These are phyloP conservation scores for Elsinoe necatrix DNA, from an alignment of 2,329 filamentous ascomycete genomes.

Conservation along the genomic window DNA sequence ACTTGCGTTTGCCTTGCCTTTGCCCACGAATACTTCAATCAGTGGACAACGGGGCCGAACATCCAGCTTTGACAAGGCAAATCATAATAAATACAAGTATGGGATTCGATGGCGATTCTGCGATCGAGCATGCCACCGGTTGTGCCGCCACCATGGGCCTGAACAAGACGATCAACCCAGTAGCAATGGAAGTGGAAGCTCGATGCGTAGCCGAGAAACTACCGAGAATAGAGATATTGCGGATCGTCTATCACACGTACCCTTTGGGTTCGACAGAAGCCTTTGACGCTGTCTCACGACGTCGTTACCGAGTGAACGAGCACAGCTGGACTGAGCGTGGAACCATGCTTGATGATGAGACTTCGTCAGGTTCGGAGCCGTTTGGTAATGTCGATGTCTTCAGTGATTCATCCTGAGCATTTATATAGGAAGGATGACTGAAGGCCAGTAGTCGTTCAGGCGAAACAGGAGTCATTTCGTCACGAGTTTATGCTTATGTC, in stretches of 20 bases:
- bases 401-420: not conserved
- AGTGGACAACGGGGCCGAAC: not conserved
- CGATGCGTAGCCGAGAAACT: not conserved
- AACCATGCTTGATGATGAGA: not conserved
- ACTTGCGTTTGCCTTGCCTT: not conserved
- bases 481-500: too few relatives aligned
- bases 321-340: not conserved
- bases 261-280: not conserved
- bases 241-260: conserved; percentile 2
- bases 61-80: not conserved
- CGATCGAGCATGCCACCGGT: not conserved
- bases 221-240: not conserved
- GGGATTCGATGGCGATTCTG: not conserved
- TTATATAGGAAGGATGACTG: too few relatives aligned
- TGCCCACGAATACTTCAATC: not conserved
- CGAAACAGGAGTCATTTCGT: too few relatives aligned
- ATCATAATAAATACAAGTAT: not conserved
- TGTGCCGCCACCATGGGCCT: not conserved
- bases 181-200: not conserved
- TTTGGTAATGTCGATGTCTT: conserved; percentile 3
- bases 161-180: conserved; percentile 5
- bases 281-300: not conserved
- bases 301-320: not conserved
- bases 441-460: too few relatives aligned
- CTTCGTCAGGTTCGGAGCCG: not conserved